These are phyloP conservation scores for Biancaea sappan DNA, from an alignment of 306 rosid genomes.

Conservation along the genomic window DNA sequence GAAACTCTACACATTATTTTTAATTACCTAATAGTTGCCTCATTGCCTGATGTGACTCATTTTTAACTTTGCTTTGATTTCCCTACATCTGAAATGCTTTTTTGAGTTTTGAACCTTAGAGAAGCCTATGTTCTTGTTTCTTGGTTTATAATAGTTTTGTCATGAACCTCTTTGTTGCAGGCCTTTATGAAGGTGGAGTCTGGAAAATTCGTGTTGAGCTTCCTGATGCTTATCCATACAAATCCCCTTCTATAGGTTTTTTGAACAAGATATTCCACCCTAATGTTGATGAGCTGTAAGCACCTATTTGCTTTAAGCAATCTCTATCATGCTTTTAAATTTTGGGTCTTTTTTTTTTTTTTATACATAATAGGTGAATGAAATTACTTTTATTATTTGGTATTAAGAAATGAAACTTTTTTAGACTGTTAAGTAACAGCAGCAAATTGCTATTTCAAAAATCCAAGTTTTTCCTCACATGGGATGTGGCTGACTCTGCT, in stretches of 20 bases:
- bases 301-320: constrained; percentile 24
- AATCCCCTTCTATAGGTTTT: constrained; percentile 59
- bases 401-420: no score
- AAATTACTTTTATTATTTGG: no score
- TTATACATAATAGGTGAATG: not conserved
- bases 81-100: not conserved
- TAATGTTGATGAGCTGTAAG: constrained; percentile 88
- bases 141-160: not conserved
- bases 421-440: constrained; percentile 11
- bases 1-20: no score
- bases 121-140: not conserved
- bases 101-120: not conserved
- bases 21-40: no score
- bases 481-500: constrained; percentile 39
- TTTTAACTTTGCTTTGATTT: no score
- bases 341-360: not conserved
- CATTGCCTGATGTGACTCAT: no score
- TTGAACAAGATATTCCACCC: constrained; percentile 82
- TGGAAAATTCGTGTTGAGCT: constrained; percentile 70
- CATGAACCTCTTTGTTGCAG: constrained; percentile 37
- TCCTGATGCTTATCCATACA: constrained; percentile 67
- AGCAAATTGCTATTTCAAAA: constrained; percentile 12
- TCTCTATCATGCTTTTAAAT: not conserved
- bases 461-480: constrained; percentile 18
- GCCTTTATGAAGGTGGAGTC: constrained; percentile 63